Conservation (phyloP, 768 basidiomycete species). For the Lactarius sanguifluus region DNA sequence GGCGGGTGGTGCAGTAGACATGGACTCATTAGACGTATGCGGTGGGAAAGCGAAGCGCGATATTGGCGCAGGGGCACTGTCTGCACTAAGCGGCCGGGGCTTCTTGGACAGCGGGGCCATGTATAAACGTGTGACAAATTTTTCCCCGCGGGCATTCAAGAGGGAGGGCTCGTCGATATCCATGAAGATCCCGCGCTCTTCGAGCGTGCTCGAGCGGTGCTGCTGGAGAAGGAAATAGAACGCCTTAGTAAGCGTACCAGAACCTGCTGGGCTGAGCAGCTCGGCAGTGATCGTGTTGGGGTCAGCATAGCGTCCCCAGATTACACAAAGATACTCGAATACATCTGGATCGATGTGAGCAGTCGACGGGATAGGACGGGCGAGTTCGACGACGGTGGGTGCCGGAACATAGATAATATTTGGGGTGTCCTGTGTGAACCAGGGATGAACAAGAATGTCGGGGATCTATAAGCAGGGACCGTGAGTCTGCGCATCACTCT, state of each 20-base stretch:
- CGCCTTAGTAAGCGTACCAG: constrained; percentile 77
- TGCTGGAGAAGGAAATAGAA: constrained; percentile 83
- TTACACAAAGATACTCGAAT: constrained; percentile 72
- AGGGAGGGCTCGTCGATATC: constrained; percentile 35
- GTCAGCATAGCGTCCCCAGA: constrained; percentile 79
- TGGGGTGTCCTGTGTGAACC: constrained; percentile 58
- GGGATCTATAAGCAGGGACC: constrained; percentile 58
- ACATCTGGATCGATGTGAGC: constrained; percentile 75
- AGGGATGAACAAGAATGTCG: constrained; percentile 84
- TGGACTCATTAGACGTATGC: constrained; percentile 24
- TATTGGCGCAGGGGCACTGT: constrained; percentile 12
- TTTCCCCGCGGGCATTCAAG: constrained; percentile 34
- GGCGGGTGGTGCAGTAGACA: constrained; percentile 21
- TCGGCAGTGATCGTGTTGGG: constrained; percentile 58
- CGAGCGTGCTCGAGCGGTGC: constrained; percentile 66
- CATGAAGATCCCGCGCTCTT: constrained; percentile 52
- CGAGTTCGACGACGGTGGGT: constrained; percentile 49
- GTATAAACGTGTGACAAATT: constrained; percentile 44
- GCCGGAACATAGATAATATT: constrained; percentile 47
- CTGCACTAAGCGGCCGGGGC: constrained; percentile 27
- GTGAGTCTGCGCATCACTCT: neutral
- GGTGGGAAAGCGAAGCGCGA: constrained; percentile 19
- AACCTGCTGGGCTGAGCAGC: constrained; percentile 65
- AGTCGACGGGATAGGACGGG: constrained; percentile 64
- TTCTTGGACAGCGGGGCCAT: constrained; percentile 42